A percentile compares a stretch with the other conserved stretches of the same genome.
Evolutionary conservation across 768 basidiomycete genomes (phyloP).

Genomic region (Cystofilobasidium bisporidii): DNA sequence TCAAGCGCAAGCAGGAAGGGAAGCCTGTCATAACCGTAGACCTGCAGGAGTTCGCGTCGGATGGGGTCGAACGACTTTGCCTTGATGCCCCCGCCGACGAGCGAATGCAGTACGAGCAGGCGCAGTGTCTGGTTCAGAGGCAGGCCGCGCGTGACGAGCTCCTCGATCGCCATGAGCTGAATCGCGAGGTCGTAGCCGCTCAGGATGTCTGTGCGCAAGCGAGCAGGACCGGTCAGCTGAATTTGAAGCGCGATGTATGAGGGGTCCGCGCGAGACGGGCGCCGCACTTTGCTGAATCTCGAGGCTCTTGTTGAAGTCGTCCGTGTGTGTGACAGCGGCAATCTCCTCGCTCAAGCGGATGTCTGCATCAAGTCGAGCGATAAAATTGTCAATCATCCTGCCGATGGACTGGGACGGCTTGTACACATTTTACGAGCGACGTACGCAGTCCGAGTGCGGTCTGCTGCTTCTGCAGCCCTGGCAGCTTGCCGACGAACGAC

Average conservation of each 20-base stretch:
- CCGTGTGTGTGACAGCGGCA: conserved; percentile 69
- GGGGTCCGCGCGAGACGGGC: too few relatives aligned
- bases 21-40: conserved; percentile 29
- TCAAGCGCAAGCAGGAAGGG: conserved; percentile 21
- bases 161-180: conserved; percentile 80
- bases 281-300: conserved; percentile 89
- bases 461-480: conserved; percentile 84
- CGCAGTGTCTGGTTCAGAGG: conserved; percentile 70
- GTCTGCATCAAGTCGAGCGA: conserved; percentile 50
- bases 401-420: too few relatives aligned
- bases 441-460: conserved; percentile 77
- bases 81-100: conserved; percentile 79
- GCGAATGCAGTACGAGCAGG: conserved; percentile 72
- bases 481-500: conserved; percentile 90
- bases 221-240: background rate
- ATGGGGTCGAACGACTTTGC: conserved; percentile 71
- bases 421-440: conserved; percentile 38
- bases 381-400: too few relatives aligned
- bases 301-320: conserved; percentile 79
- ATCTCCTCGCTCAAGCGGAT: conserved; percentile 89
- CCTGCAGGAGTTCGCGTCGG: conserved; percentile 86
- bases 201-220: conserved; percentile 61
- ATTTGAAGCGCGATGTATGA: too few relatives aligned
- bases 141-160: conserved; percentile 75
- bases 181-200: conserved; percentile 75